Base-by-base conservation (phyloP, 257 asterid species). In the Plantago ovata region DNA sequence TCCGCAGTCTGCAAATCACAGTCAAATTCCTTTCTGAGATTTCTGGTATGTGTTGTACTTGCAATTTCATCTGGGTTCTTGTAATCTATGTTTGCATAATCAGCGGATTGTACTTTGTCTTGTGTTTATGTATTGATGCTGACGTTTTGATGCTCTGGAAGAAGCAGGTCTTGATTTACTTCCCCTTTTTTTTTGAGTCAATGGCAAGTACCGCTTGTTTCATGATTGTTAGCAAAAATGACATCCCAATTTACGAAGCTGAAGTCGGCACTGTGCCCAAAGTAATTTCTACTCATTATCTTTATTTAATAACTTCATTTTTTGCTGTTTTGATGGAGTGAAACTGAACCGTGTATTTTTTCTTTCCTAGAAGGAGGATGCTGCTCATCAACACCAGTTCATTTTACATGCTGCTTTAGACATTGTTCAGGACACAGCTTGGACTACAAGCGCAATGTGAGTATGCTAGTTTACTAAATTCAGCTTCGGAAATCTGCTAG, bases 361-460 rank as follows among this genome's bases (percentile, higher is more conserved):
- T 60, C 59, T 63, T 28, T 62, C 68, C 58, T 53, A 93, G 99
- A 93, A 82, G 72, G 97, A 93, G 60, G 99, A 93, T 61, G 96
- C 94, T 63, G 99, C 97, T 55, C 97, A 93, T 78, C 89, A 82
- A 56, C 96, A 88, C 79, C 99, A 93, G 74, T 93, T 93, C 74
- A 93, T 93, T 51, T 71, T 93, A 51, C 97, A 93, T 71, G 95
- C 97, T 9, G 93, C 99, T 18, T 79, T 93, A 64, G 97, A 89
- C 71, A 82, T 93, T 67, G 94, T 86, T 61, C 97, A 93, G 80
- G 97, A 93, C 72, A 80, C 69, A 61, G 97, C 97, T 16, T 93
- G 99, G 97, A 84, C 94, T 73, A 89, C 99, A 46, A 89, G 88
- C 80, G 96, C 97, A 36, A 93, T 93, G 96, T 93, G 65, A 86